A percentile compares a stretch with the other conserved stretches of the same genome.
These are phyloP conservation scores for Colletotrichum graminicola DNA, from an alignment of 2,329 filamentous ascomycete genomes.

Conservation along the genomic window DNA sequence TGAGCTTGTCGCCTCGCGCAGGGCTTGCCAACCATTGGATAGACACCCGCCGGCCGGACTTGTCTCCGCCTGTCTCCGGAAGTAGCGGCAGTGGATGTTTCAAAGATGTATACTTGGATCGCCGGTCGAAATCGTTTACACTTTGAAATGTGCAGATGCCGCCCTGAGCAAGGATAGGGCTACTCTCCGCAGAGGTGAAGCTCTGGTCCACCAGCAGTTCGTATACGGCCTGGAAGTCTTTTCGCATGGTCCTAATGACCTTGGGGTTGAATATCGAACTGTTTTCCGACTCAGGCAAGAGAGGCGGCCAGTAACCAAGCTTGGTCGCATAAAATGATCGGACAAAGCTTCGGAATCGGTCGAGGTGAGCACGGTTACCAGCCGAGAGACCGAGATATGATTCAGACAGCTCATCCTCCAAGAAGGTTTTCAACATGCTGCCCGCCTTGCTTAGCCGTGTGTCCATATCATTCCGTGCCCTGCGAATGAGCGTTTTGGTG, in stretches of 20 bases:
- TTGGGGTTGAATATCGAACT: slow-evolving; percentile 65
- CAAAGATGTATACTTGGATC: slow-evolving; percentile 71
- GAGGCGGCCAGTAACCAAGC: slow-evolving; percentile 79
- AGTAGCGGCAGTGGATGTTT: slow-evolving; percentile 75
- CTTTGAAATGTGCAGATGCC: slow-evolving; percentile 79
- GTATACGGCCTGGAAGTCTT: slow-evolving; percentile 79
- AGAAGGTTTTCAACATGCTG: slow-evolving; percentile 72
- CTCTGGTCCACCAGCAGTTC: slow-evolving; percentile 75
- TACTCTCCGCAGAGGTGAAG: slow-evolving; percentile 62
- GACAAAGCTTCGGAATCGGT: slow-evolving; percentile 78
- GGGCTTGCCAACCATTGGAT: slow-evolving; percentile 52
- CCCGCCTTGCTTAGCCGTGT: slow-evolving; percentile 69
- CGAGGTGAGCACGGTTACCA: slow-evolving; percentile 74
- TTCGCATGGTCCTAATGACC: slow-evolving; percentile 71
- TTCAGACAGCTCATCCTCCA: slow-evolving; percentile 78
- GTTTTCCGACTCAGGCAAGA: slow-evolving; percentile 54
- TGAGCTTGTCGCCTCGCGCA: slow-evolving; percentile 55
- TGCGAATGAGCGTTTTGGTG: slow-evolving; percentile 75
- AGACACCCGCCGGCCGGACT: slow-evolving; percentile 51
- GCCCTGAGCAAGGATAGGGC: slow-evolving; percentile 68
- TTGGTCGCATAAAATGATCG: slow-evolving; percentile 74
- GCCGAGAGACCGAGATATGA: slow-evolving; percentile 73
- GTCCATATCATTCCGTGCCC: slow-evolving; percentile 74
- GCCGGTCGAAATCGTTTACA: slow-evolving; percentile 73
- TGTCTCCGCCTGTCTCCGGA: slow-evolving; percentile 59